Base-by-base conservation (phyloP, 2,329 filamentous ascomycete species). In the Raffaelea deltoideospora region DNA sequence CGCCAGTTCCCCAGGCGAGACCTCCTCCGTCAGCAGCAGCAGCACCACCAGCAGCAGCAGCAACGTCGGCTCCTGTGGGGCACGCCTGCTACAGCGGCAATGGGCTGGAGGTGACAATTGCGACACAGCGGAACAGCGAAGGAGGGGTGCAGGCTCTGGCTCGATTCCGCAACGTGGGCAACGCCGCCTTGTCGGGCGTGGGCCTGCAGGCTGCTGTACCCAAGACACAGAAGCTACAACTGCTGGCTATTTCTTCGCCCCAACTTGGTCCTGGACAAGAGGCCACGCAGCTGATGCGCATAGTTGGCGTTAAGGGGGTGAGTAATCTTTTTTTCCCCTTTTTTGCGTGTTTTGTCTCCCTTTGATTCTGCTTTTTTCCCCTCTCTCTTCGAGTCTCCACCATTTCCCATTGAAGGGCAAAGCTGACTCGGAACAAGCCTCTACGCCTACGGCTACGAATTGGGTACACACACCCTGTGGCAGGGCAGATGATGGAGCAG, bases 181-280 rank as follows among this genome's bases (percentile, higher is more conserved):
- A 79, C 22, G 68, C 67, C 13, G 60, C 64, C 13, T 65, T 96
- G 34, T 76, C 76, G 14, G 73, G 71, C 32, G 82, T 96, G 22
- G 84, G 83, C 20, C 57, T 98, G 45, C 90, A 98, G 56, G 90
- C 88, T 31, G 90, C 90, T 1, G 90, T 98, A 37, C 90, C 90
- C 9, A 98, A 96, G 61, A 85, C 82, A 31, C 90, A 98, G 60
- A 94, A 90, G 55, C 61, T 98, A 50, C 86, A 95, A 54, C 63
- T 98, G 45, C 79, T 92, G 54, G 84, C 79, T 40, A 94, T 98
- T 46, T 93, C 84, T 46, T 83, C 74, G 45, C 63, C 77, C 5
- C 83, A 92, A 23, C 54, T 98, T 31, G 73, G 65, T 11, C 74
- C 77, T 7, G 84, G 84, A 13, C 73, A 79, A 30, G 86, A 94